Conservation (phyloP, 2,329 filamentous ascomycete species). For the Trichoderma arundinaceum region DNA sequence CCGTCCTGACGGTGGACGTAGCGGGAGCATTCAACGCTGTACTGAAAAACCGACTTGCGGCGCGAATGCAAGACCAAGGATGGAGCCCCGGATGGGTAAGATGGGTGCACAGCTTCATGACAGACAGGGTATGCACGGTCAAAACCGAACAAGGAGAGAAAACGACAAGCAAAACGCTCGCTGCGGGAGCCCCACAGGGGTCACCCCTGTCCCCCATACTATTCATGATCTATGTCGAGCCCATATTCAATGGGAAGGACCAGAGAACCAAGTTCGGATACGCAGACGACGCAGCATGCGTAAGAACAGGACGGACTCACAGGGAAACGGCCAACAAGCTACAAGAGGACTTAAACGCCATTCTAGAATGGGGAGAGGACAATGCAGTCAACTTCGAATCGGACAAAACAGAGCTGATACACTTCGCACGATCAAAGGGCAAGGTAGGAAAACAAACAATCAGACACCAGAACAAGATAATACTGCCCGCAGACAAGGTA, state of each 20-base stretch:
- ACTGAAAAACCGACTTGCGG: constrained; percentile 33
- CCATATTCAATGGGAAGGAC: constrained; percentile 31
- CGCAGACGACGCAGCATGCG: no score
- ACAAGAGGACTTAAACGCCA: constrained; percentile 28
- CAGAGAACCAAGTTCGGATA: constrained; percentile 28
- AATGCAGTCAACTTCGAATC: constrained; percentile 36
- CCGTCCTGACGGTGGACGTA: constrained; percentile 34
- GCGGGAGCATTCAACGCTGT: constrained; percentile 35
- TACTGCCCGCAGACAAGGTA: no score
- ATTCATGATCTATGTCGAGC: constrained; percentile 33
- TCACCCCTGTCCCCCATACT: constrained; percentile 35
- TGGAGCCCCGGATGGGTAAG: constrained; percentile 29
- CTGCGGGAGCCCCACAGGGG: constrained; percentile 32
- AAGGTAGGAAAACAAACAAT: no score
- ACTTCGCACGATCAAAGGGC: constrained; percentile 35
- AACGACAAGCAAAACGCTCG: constrained; percentile 1
- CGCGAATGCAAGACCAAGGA: constrained; percentile 33
- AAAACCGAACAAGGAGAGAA: constrained; percentile 30
- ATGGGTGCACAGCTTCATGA: constrained; percentile 34
- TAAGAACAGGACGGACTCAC: constrained; percentile 30
- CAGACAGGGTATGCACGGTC: constrained; percentile 8
- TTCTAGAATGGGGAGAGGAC: constrained; percentile 32
- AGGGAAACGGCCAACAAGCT: constrained; percentile 31
- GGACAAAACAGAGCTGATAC: constrained; percentile 37
- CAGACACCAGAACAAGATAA: constrained; percentile 12